A percentile compares a stretch with the other conserved stretches of the same genome.
Conservation (phyloP, 176 grass and related monocot species). For the Tuctoria greenei region DNA sequence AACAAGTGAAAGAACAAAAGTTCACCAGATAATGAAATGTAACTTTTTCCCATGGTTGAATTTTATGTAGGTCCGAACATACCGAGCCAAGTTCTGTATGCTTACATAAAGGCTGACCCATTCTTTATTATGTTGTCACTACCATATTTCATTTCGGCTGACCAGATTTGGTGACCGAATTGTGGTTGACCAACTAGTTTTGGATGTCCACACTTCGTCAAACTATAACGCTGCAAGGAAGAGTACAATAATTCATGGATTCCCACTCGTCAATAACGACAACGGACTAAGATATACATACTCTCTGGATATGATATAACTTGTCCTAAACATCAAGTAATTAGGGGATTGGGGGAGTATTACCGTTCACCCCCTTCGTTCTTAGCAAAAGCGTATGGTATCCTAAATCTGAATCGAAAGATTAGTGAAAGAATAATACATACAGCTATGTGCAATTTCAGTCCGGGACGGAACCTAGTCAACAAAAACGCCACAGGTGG, state of each 20-base stretch:
- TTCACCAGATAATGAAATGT: conserved; percentile 1
- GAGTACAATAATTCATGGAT: neutral
- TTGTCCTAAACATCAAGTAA: too few relatives aligned
- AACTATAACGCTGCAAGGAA: neutral
- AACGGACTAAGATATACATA: neutral
- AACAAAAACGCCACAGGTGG: conserved; percentile 39
- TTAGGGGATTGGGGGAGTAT: too few relatives aligned
- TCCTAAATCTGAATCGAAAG: conserved; percentile 7
- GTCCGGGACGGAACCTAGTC: conserved; percentile 28
- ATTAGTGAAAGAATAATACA: neutral
- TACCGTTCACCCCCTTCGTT: neutral
- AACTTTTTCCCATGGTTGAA: neutral
- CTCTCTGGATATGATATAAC: too few relatives aligned
- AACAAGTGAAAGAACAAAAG: conserved; percentile 26
- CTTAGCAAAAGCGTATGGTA: neutral
- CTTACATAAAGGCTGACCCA: neutral
- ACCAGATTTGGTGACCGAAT: conserved; percentile 28
- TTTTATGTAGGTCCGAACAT: neutral
- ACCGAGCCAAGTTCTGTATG: neutral
- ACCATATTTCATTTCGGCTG: neutral
- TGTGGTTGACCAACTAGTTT: conserved; percentile 31
- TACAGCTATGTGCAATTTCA: neutral
- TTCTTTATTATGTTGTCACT: neutral
- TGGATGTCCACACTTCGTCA: conserved; percentile 22
- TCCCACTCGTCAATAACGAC: neutral